Base-by-base conservation (phyloP, 768 basidiomycete genomes). In the Butyriboletus loyo region DNA sequence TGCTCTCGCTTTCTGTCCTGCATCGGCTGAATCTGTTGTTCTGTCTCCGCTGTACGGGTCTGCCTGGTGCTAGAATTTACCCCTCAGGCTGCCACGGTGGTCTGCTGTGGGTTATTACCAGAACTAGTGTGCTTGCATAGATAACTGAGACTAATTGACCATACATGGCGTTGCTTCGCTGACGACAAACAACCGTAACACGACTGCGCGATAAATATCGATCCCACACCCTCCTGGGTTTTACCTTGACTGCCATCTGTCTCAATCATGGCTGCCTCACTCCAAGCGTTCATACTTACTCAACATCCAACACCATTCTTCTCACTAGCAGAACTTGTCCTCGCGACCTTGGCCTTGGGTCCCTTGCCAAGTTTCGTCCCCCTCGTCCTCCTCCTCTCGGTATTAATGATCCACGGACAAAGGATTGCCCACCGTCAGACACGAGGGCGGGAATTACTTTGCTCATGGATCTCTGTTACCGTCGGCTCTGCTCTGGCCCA, bases 401-500 rank as follows among this genome's bases (percentile, higher is more conserved):
- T 63, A 4, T 22, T 73, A 0, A 61, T 59, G 49, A 60, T 73
- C 46, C 69, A 70, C 31, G 71, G 61, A 21, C 63, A 69, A 60
- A 65, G 67, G 17, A 64, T 69, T 49, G 58, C 59, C 34, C 54
- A 13, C 42, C 64, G 69, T 58, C 64, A 58, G 0, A 67, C 67
- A 4, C 55, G 71, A 58, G 49, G 62, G 47, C 46, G 60, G 57
- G 66, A 71, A 57, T 66, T 28, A 2, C 51, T 51, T 52, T 75
- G 35, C 66, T 81, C 50, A 57, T 73, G 66, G 52, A 21, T 72
- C 13, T 61, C 62, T 1, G 64, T 84, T 2, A 66, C 79, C 1
- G 17, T 70, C 0, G 80, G 75, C 0, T 73, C 75, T 5, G 66
- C 75, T 1, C 6, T 79, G 5, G 75, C 75, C 0, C 77, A 76